A percentile compares a stretch with the other conserved stretches of the same genome.
Evolutionary conservation across 495 filamentous ascomycete genomes (phyloP).

Genomic region (Penicillium coffeae): DNA sequence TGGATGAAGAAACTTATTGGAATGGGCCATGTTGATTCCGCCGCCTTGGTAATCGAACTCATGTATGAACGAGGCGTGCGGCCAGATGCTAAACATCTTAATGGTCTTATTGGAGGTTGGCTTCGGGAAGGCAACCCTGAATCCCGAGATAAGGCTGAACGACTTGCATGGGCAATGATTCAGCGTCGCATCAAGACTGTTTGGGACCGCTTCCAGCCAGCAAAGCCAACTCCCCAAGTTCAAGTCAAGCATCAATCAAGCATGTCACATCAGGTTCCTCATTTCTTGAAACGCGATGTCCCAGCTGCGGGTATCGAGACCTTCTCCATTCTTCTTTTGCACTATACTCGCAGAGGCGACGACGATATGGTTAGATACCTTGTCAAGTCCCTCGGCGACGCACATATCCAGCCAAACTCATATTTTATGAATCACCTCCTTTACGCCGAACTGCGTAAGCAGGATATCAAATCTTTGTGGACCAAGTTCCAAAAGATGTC

Average conservation of each 20-base stretch:
- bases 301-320: conserved; percentile 70
- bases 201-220: conserved; percentile 32
- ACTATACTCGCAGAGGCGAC: conserved; percentile 61
- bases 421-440: conserved; percentile 76
- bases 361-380: conserved; percentile 54
- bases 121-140: conserved; percentile 54
- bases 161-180: conserved; percentile 75
- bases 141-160: conserved; percentile 59
- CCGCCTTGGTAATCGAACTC: conserved; percentile 61
- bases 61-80: conserved; percentile 63
- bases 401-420: conserved; percentile 60
- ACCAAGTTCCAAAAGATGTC: conserved; percentile 51
- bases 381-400: conserved; percentile 50
- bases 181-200: conserved; percentile 59
- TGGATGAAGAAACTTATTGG: conserved; percentile 80
- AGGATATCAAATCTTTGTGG: conserved; percentile 49
- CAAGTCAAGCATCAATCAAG: conserved; percentile 18
- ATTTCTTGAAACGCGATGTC: conserved; percentile 38
- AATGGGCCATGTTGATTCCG: conserved; percentile 64
- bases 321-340: conserved; percentile 67
- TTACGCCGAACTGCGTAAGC: conserved; percentile 52
- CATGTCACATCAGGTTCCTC: conserved; percentile 23
- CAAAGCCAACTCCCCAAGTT: conserved; percentile 14
- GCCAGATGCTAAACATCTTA: conserved; percentile 66
- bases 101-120: conserved; percentile 73